These are phyloP conservation scores for Exophiala sp. DNA, from an alignment of 2,329 filamentous ascomycete species.

Conservation along the genomic window DNA sequence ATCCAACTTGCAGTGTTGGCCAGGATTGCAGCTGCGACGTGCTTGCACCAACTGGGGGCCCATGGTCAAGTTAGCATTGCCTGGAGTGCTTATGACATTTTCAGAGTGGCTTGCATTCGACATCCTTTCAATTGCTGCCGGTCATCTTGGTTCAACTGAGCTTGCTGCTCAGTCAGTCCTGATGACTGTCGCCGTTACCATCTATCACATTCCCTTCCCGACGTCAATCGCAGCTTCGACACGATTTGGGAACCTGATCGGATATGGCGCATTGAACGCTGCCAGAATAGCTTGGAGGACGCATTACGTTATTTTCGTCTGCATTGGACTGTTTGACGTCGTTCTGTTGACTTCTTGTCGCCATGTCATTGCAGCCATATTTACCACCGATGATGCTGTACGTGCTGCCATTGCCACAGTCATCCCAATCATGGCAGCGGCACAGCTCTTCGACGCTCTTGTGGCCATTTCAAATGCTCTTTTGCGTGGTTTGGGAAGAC, in stretches of 20 bases:
- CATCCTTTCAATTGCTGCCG: conserved; percentile 69
- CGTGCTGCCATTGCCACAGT: conserved; percentile 59
- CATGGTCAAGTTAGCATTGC: conserved; percentile 75
- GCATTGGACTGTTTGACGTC: conserved; percentile 69
- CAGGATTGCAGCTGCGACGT: conserved; percentile 60
- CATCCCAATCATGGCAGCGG: conserved; percentile 69
- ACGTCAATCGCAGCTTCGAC: conserved; percentile 77
- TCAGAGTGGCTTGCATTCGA: conserved; percentile 85
- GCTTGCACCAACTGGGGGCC: conserved; percentile 66
- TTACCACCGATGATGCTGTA: conserved; percentile 63
- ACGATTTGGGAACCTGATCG: conserved; percentile 78
- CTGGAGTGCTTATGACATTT: conserved; percentile 80
- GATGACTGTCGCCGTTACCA: conserved; percentile 71
- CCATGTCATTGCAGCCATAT: conserved; percentile 65
- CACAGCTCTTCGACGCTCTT: conserved; percentile 76
- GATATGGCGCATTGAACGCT: conserved; percentile 69
- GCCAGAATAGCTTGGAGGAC: conserved; percentile 70
- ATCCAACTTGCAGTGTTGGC: conserved; percentile 69
- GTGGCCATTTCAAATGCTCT: conserved; percentile 71
- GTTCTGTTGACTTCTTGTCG: conserved; percentile 61
- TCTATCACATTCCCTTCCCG: conserved; percentile 80
- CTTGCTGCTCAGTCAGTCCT: conserved; percentile 79
- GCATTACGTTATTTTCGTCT: conserved; percentile 57
- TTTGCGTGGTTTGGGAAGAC: conserved; percentile 72
- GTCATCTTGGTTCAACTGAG: conserved; percentile 66